A percentile compares a stretch with the other conserved stretches of the same genome.
These are phyloP conservation scores for Debaryomyces prosopidis DNA, from an alignment of 805 yeast genomes.

Conservation along the genomic window DNA sequence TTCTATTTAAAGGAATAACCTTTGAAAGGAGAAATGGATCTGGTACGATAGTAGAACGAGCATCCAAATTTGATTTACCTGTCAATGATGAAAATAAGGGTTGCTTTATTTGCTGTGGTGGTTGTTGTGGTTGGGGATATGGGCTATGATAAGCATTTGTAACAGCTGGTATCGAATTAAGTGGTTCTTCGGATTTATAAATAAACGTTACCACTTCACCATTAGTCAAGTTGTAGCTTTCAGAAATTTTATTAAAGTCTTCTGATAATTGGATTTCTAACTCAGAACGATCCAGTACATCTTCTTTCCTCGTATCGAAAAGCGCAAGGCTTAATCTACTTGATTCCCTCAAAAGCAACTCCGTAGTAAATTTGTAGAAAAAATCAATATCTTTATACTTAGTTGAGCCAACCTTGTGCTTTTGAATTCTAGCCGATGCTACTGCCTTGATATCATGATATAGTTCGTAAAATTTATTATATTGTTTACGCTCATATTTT, in stretches of 20 bases:
- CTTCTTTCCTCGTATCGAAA: slow-evolving; percentile 10
- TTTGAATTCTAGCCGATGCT: slow-evolving; percentile 47
- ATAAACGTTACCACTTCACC: slow-evolving; percentile 56
- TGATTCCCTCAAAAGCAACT: slow-evolving; percentile 63
- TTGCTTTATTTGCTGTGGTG: slow-evolving; percentile 54
- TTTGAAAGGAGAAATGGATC: slow-evolving; percentile 67
- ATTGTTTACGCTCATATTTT: slow-evolving; percentile 39
- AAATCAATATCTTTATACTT: slow-evolving; percentile 57
- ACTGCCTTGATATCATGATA: slow-evolving; percentile 70
- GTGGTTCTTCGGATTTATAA: slow-evolving; percentile 33
- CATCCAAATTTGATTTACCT: slow-evolving; percentile 71
- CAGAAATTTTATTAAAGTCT: slow-evolving; percentile 63
- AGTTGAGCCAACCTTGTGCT: slow-evolving; percentile 48
- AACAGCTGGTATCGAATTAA: slow-evolving; percentile 12
- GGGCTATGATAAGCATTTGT: slow-evolving; percentile 34
- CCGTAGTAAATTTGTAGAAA: slow-evolving; percentile 62
- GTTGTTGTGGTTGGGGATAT: slow-evolving; percentile 14
- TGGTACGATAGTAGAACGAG: slow-evolving; percentile 66
- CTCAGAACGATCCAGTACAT: slow-evolving; percentile 25
- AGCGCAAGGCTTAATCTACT: slow-evolving; percentile 39
- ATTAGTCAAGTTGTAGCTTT: slow-evolving; percentile 49
- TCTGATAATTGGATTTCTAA: slow-evolving; percentile 46
- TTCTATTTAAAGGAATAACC: slow-evolving; percentile 52
- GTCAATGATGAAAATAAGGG: slow-evolving; percentile 80
- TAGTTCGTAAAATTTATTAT: slow-evolving; percentile 52